Conservation (phyloP, 352 stramenopile species). For the Phytophthora multivora region DNA sequence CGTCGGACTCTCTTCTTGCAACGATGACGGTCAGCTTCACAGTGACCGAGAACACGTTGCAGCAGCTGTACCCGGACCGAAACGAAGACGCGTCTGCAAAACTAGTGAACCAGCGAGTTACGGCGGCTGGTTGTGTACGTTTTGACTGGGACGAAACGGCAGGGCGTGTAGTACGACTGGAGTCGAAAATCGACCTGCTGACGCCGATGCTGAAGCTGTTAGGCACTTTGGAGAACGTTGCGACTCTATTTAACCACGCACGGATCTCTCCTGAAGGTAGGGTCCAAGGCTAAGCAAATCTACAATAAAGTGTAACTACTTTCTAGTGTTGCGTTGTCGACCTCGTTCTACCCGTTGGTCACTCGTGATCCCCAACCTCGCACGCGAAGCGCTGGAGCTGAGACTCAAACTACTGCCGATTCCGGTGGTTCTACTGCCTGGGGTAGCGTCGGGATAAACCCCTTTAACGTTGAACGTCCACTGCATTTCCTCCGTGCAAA, state of each 20-base stretch:
- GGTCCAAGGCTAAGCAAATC: too few relatives aligned
- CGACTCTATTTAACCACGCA: constrained; percentile 7
- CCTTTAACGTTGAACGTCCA: constrained; percentile 94
- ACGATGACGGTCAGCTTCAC: constrained; percentile 1
- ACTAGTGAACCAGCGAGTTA: constrained; percentile 9
- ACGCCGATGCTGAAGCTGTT: constrained; percentile 9
- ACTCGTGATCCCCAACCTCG: constrained; percentile 21
- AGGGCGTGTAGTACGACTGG: constrained; percentile 3
- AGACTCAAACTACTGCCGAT: constrained; percentile 43
- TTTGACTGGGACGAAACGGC: constrained; percentile 11
- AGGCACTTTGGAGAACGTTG: constrained; percentile 11
- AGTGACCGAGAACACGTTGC: constrained; percentile 16
- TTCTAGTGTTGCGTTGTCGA: constrained; percentile 1
- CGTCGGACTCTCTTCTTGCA: neutral
- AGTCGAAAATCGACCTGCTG: constrained; percentile 15
- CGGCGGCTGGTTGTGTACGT: neutral
- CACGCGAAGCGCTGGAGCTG: constrained; percentile 42
- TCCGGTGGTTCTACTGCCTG: constrained; percentile 41
- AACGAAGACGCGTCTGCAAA: neutral
- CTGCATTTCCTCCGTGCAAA: constrained; percentile 91
- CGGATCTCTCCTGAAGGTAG: constrained; percentile 5
- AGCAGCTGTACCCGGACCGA: constrained; percentile 9
- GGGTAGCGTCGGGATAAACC: constrained; percentile 71
- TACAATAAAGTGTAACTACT: too few relatives aligned
- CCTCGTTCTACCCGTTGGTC: constrained; percentile 6